These are phyloP conservation scores for Fistulifera pelliculosa DNA, from an alignment of 108 stramenopile species.

Conservation along the genomic window DNA sequence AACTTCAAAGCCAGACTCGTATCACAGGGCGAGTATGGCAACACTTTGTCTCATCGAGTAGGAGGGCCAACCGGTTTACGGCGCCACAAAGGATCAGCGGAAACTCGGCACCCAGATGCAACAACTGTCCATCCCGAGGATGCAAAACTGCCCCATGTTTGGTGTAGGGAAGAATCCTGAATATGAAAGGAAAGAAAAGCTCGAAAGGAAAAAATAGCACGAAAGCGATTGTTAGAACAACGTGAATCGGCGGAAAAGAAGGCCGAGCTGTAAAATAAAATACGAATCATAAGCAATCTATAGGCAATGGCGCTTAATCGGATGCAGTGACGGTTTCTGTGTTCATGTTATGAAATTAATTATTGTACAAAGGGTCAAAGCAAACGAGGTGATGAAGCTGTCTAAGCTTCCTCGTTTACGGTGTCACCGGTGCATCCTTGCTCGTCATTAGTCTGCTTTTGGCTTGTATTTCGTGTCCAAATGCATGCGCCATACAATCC, in stretches of 20 bases:
- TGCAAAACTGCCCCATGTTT: constrained; percentile 86
- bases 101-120: constrained; percentile 44
- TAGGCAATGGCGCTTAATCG: too few species aligned
- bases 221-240: constrained; percentile 56
- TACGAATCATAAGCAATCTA: too few species aligned
- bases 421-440: too few species aligned
- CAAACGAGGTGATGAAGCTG: too few species aligned
- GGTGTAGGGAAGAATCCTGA: constrained; percentile 86
- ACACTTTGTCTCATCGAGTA: constrained; percentile 24
- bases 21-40: constrained; percentile 22
- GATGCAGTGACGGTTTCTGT: too few species aligned
- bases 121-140: constrained; percentile 36
- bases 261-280: constrained; percentile 73
- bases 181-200: constrained; percentile 59
- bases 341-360: too few species aligned
- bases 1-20: constrained; percentile 69
- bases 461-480: too few species aligned
- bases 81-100: constrained; percentile 63
- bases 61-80: constrained; percentile 44
- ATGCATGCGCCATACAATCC: too few species aligned
- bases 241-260: constrained; percentile 85
- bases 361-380: too few species aligned
- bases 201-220: constrained; percentile 38
- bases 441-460: too few species aligned
- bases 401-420: too few species aligned